These are phyloP conservation scores for Elymus sibiricus DNA, from an alignment of 176 grass and related monocot species.

Conservation along the genomic window DNA sequence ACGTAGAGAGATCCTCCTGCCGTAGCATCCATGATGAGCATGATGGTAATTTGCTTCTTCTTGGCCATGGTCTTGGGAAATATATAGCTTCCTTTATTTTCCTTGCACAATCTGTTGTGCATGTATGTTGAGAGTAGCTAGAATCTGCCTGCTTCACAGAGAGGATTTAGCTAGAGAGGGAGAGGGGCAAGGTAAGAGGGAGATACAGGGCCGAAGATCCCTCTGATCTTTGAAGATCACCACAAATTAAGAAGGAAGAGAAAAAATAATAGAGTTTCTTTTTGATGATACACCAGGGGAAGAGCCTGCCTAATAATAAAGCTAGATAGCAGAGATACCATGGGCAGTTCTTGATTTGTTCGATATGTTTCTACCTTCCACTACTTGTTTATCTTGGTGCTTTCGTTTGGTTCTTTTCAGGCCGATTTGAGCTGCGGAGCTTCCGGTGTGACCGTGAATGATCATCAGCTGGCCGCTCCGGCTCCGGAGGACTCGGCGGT, in stretches of 20 bases:
- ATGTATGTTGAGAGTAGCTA: conserved; percentile 7
- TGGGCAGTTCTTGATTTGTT: conserved; percentile 1
- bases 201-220: conserved; percentile 1
- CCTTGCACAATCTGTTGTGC: conserved; percentile 10
- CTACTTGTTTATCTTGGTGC: not conserved
- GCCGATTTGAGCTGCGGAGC: conserved; percentile 35
- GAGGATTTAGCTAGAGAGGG: conserved; percentile 34
- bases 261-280: not conserved
- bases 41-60: conserved; percentile 53
- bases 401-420: not conserved
- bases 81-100: conserved; percentile 1
- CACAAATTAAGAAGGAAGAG: conserved; percentile 4
- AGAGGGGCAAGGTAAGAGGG: conserved; percentile 25
- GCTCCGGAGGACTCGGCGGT: not conserved
- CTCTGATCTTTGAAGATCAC: conserved; percentile 10
- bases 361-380: not conserved
- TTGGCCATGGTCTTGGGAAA: conserved; percentile 25
- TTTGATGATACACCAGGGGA: not conserved
- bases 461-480: not conserved
- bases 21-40: conserved; percentile 42
- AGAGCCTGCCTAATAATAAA: not conserved
- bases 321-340: not conserved
- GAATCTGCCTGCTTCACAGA: conserved; percentile 5
- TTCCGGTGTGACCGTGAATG: not conserved
- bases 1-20: not conserved